Base-by-base conservation (phyloP, 306 rosid species). In the Abrus pulchellus region DNA sequence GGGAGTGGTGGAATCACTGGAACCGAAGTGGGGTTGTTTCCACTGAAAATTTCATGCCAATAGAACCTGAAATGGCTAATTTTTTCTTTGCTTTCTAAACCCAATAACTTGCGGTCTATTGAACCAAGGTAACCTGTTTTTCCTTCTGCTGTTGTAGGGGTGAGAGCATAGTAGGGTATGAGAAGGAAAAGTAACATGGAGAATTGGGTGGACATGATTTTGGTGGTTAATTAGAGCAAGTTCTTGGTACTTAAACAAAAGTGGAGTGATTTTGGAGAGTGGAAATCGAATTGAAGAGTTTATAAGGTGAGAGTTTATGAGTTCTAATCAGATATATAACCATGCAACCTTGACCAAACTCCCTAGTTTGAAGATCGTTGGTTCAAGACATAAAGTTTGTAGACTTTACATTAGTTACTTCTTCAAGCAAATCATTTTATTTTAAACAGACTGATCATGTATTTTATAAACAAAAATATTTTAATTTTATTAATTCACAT, bases 1-100 rank as follows among this genome's bases (percentile, higher is more conserved):
- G 84, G 75, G 30, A 83, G 32, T 0, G 90, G 1, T n/a, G 28
- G 69, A 6, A 75, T 65, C 13, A 87, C 68, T 4, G 11, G 9
- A 10, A 70, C 62, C 0, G 86, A 38, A 1, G 87, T 82, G 13
- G 86, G 73, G 2, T 66, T 78, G 6, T 3, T 8, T 28, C 90
- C 90, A 20, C 85, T 47, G 0, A 88, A 44, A 1, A 89, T 49
- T 53, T 93, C 94, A 38, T 91, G 97, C 89, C 90, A 89, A 27
- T 88, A 93, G 36, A 93, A 28, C 9, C 67, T 85, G 9, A 93
- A 68, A 48, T 88, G 93, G 67, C 84, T 88, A 0, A 83, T 82
- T 38, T 79, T 84, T 33, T 84, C 77, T 54, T 47, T 56, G 43
- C 85, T 84, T 60, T 65, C 62, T 0, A 86, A 28, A 9, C 82